phyloP scores from a whole-genome alignment of 192 early-diverging fungal genomes.

The Coemansia sp. region DNA sequence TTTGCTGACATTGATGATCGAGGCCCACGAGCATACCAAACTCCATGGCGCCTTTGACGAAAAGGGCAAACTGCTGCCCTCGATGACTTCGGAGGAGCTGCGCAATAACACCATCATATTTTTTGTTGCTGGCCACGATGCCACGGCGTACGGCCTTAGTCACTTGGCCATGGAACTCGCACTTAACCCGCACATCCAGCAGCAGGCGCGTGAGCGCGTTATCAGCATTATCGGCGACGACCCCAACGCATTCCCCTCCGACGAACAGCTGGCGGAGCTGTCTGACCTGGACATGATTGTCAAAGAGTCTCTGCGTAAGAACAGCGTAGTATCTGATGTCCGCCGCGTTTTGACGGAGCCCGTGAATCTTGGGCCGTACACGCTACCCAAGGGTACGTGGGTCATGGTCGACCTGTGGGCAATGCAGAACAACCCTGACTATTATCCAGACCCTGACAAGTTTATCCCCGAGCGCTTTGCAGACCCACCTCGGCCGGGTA shows the following conservation, averaged over 20 bases:
- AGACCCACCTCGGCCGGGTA: constrained; percentile 7
- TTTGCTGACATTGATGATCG: constrained; percentile 59
- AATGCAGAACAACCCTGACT: constrained; percentile 53
- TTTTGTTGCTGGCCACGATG: constrained; percentile 60
- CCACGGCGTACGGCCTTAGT: constrained; percentile 46
- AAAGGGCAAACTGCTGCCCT: constrained; percentile 39
- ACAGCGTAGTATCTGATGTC: constrained; percentile 39
- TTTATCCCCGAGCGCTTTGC: constrained; percentile 60
- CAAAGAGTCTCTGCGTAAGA: constrained; percentile 54
- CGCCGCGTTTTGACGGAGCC: constrained; percentile 49
- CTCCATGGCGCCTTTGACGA: constrained; percentile 45
- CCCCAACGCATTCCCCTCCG: constrained; percentile 52
- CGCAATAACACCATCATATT: constrained; percentile 57
- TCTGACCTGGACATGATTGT: constrained; percentile 53
- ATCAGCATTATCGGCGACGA: constrained; percentile 49
- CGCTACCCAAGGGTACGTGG: constrained; percentile 55
- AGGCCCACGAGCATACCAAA: constrained; percentile 52
- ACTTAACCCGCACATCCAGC: constrained; percentile 46
- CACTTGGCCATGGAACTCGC: constrained; percentile 55
- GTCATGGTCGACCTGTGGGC: constrained; percentile 59
- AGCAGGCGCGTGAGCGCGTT: constrained; percentile 42
- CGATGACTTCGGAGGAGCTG: constrained; percentile 48
- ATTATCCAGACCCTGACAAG: constrained; percentile 50
- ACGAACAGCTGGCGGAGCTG: constrained; percentile 54
- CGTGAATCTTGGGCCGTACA: constrained; percentile 48